Evolutionary conservation across 2,329 filamentous ascomycete species (phyloP), one percentile per base, ranked within the genome.

Genomic region (Penicillium sp.): DNA sequence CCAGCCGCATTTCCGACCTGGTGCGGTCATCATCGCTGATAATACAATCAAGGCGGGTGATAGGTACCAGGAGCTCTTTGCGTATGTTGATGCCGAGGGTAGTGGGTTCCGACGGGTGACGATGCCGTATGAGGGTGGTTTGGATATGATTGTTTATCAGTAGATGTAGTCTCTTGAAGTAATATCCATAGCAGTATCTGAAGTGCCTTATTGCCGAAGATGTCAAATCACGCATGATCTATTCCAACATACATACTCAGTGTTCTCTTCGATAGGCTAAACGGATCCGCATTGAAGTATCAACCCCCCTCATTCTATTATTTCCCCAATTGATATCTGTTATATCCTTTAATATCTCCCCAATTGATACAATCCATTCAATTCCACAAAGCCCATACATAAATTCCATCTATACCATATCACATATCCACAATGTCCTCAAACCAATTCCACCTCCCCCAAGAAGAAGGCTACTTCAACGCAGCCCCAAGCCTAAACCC

Each of bases 381-480:
- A 5, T 36, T n/a, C 31, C 31, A 8, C 19, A 5, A 25, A 21
- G 1, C 15, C 9, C 5, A 27, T 23, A 16, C 6, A 31, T 34
- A 13, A 19, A 29, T 23, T 13, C 19, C 34, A 27, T n/a, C 41
- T 19, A 23, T 23, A 23, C 45, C 7, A 5, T 1, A 43, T n/a
- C 34, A 5, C 2, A n/a, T 19, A 46, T 31, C 3, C 38, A 38
- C 16, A 23, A 65, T 65, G 59, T 33, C 44, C n/a, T 10, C n/a
- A 10, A 59, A 48, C 25, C 54, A 52, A 21, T 59, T 66, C 56
- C n/a, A 47, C 36, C n/a, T 58, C 16, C 50, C 62, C 5, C 68
- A 68, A 48, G 58, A 72, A 50, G 55, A 60, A 51, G 70, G 72
- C 53, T 48, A 50, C 27, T 72, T 72, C 59, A 72, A 72, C 39